Base-by-base conservation (phyloP, 768 basidiomycete species). In the Lactarius akahatsu region DNA sequence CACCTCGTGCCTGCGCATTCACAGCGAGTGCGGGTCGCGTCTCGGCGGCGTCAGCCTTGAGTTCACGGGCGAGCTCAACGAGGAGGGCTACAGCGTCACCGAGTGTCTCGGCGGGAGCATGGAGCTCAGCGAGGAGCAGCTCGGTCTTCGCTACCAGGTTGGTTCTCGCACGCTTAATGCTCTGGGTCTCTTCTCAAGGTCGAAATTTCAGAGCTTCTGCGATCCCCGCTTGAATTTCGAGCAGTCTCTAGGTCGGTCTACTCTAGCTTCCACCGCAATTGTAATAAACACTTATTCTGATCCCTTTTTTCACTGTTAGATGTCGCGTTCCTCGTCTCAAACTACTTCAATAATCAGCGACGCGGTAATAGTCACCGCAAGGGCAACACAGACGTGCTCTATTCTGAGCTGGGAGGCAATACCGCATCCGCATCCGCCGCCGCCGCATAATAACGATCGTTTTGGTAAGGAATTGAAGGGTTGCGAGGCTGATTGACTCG, bases 51-150 rank as follows among this genome's bases (percentile, higher is more conserved):
- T 96, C 18, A 92, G 91, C 73, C 84, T 97, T 26, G 95, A 96
- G 76, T 88, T 97, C 72, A 97, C 95, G 0, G 94, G 94, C 15
- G 95, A 97, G 74, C 78, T 95, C 38, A 93, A 91, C 66, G 90
- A 91, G 41, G 62, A 69, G 34, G 68, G 70, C 10, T 69, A 70
- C 57, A 66, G 91, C 69, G 97, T 99, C 52, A 99, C 97, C 0
- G 97, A 98, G 76, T 98, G 96, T 73, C 80, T 96, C 11, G 97
- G 97, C 5, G 97, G 96, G 1, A 96, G 93, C 70, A 98, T 98
- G 96, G 90, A 92, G 73, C 79, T 98, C 43, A 84, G 82, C 56
- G 96, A 98, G 75, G 91, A 95, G 69, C 83, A 97, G 75, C 82
- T 99, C 18, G 89, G 86, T n/a, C 78, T 96, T 75, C 82, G 96